Evolutionary conservation across 768 basidiomycete species (phyloP).

Genomic region (Cyclocybe aegerita): DNA sequence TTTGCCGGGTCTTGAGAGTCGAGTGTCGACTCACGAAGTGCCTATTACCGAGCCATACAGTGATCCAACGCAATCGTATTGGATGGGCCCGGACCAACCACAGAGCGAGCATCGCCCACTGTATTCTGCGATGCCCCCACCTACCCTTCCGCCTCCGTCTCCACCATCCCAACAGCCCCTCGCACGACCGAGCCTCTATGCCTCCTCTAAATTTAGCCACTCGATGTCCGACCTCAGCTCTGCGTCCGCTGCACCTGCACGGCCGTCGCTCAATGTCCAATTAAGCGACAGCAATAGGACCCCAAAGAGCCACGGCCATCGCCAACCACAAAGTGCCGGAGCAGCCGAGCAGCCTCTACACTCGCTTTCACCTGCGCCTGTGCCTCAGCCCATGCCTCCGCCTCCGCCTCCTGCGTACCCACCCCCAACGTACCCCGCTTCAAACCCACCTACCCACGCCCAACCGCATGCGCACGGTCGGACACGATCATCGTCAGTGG

Average conservation of each 20-base stretch:
- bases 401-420: neutral
- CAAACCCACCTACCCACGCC: too few species aligned
- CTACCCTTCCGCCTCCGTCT: neutral
- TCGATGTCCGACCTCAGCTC: too few species aligned
- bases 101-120: neutral
- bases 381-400: neutral
- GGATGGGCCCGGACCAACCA: neutral
- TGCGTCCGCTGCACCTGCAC: too few species aligned
- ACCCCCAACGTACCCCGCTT: neutral
- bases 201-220: too few species aligned
- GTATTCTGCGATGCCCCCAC: neutral
- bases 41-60: too few species aligned
- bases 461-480: neutral
- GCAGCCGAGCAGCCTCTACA: neutral
- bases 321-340: too few species aligned
- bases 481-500: neutral
- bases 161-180: neutral
- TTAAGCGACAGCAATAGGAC: too few species aligned
- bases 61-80: neutral
- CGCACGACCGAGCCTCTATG: neutral
- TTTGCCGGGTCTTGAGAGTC: neutral
- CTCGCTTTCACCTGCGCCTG: neutral
- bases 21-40: neutral
- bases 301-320: too few species aligned
- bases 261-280: too few species aligned